These are phyloP conservation scores for Detonula confervacea DNA, from an alignment of 352 stramenopile species.

Conservation along the genomic window DNA sequence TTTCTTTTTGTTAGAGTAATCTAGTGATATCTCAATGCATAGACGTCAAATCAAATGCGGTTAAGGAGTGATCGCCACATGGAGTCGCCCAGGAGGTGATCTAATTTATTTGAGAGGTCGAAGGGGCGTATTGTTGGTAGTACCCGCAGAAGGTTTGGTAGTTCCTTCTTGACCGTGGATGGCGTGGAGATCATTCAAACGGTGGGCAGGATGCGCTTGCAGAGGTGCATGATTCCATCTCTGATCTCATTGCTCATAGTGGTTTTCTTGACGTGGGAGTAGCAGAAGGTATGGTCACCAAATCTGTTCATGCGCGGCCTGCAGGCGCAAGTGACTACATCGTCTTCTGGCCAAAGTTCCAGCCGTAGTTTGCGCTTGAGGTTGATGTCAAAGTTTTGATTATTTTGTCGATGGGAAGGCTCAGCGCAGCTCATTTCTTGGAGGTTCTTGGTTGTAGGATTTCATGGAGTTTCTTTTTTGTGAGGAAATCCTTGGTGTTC, in stretches of 20 bases:
- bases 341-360: background rate
- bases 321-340: background rate
- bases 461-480: background rate
- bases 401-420: background rate
- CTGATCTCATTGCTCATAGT: background rate
- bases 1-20: background rate
- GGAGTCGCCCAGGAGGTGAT: background rate
- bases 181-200: background rate
- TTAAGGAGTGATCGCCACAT: background rate
- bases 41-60: slow-evolving; percentile 8
- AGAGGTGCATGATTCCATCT: background rate
- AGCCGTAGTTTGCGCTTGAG: slow-evolving; percentile 5
- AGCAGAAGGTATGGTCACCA: slow-evolving; percentile 2
- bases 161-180: background rate
- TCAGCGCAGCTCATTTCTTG: background rate
- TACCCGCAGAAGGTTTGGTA: background rate
- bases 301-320: background rate
- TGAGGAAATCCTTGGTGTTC: background rate
- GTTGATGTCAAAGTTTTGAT: background rate
- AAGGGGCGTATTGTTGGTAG: background rate
- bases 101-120: slow-evolving; percentile 5
- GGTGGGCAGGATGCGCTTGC: background rate
- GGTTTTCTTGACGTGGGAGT: background rate
- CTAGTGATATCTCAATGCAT: no score
- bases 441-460: background rate